Base-by-base conservation (phyloP, 371 early-diverging fungal species). In the Actinomortierella ambigua region DNA sequence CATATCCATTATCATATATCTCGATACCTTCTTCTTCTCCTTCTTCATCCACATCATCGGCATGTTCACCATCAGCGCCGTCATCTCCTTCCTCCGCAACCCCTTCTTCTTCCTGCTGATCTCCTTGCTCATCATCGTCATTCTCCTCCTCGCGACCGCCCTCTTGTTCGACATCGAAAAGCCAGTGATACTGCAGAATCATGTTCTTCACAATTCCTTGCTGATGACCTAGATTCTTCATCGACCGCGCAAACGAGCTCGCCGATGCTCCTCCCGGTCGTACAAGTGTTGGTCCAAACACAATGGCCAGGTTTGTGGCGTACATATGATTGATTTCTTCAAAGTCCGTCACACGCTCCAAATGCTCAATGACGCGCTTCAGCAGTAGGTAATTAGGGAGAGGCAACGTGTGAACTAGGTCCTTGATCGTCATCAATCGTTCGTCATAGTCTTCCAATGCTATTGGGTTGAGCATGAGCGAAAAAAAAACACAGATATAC, bases 281-380 rank as follows among this genome's bases (percentile, higher is more conserved):
- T 52, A 93, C 68, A 49, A 93, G 69, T 3, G 89, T 91, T 1
- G 94, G 93, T 4, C 93, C 93, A 83, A 93, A 93, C 48, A 93
- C 94, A 61, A 93, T 90, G 2, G 94, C 93, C 28, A 93, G 79
- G 54, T 93, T 93, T 24, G 89, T 88, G 17, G 90, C 92, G 64
- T 92, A 93, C 94, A 93, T 93, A 61, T 93, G 92, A 64, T 93
- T 93, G 64, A 82, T 81, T 42, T 90, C 90, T 63, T 92, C 91
- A 53, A 80, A 91, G 69, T 93, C 93, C 2, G 93, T 93, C 8
- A 93, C 90, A 24, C 89, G 84, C 65, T 93, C 92, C 55, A 93
- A 78, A 60, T 93, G 94, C 61, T 92, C 93, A 41, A 92, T 79
- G 23, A 93, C 69, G 27, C 86, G 81, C 68, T 90, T 90, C 15